A percentile compares a stretch with the other conserved stretches of the same genome.
These are phyloP conservation scores for Cercospora canescens DNA, from an alignment of 2,329 filamentous ascomycete species.

Conservation along the genomic window DNA sequence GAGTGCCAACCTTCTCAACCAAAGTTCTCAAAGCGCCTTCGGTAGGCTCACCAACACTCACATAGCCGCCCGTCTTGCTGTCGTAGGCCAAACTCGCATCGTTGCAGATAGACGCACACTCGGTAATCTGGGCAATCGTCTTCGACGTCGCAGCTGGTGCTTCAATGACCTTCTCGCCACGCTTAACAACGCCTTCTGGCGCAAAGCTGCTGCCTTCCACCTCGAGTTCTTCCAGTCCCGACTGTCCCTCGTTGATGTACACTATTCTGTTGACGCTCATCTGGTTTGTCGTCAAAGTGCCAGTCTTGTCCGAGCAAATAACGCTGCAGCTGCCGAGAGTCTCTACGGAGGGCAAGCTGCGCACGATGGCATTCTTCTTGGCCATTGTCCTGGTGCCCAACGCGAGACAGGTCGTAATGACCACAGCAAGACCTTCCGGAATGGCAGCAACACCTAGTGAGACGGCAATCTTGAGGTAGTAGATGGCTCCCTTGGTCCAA, in stretches of 20 bases:
- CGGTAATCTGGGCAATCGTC: constrained; percentile 76
- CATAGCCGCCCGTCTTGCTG: constrained; percentile 69
- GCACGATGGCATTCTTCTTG: constrained; percentile 94
- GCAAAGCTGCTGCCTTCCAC: constrained; percentile 92
- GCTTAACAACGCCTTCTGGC: constrained; percentile 71
- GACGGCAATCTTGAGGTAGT: constrained; percentile 99
- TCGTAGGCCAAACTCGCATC: constrained; percentile 84
- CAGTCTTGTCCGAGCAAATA: constrained; percentile 99
- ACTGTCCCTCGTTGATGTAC: constrained; percentile 73
- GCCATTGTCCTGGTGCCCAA: constrained; percentile 98
- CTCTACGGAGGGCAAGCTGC: constrained; percentile 94
- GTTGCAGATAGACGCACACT: constrained; percentile 78
- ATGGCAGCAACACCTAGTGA: constrained; percentile 97
- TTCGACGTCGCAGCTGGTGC: constrained; percentile 70
- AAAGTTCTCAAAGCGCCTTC: constrained; percentile 90
- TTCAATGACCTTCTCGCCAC: constrained; percentile 65
- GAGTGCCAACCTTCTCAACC: constrained; percentile 91
- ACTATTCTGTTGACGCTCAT: constrained; percentile 98
- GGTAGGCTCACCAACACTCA: constrained; percentile 88
- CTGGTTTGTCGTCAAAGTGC: constrained; percentile 96
- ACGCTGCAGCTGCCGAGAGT: constrained; percentile 98
- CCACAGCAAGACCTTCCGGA: constrained; percentile 93
- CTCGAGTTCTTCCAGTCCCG: constrained; percentile 77
- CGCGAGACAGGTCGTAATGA: constrained; percentile 97
- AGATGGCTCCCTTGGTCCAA: constrained; percentile 96